A percentile compares a stretch with the other conserved stretches of the same genome.
These are phyloP conservation scores for Lichtheimia corymbifera DNA, from an alignment of 371 early-diverging fungal genomes.

Conservation along the genomic window DNA sequence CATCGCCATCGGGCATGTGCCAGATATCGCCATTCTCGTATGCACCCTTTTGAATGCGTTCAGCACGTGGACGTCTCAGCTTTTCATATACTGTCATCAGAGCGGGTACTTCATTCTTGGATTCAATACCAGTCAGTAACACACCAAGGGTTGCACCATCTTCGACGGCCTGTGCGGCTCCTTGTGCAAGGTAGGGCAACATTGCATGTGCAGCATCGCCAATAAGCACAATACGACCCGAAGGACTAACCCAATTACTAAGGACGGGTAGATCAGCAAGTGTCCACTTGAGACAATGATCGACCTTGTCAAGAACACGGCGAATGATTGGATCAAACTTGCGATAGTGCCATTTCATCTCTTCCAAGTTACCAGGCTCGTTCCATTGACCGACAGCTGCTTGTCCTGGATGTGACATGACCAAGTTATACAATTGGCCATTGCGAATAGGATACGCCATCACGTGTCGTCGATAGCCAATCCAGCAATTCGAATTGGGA, in stretches of 20 bases:
- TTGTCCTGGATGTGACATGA: slow-evolving; percentile 28
- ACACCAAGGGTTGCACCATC: slow-evolving; percentile 31
- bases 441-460: slow-evolving; percentile 32
- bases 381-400: slow-evolving; percentile 29
- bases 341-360: slow-evolving; percentile 26
- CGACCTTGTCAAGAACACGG: slow-evolving; percentile 21
- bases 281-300: slow-evolving; percentile 28
- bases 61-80: slow-evolving; percentile 26
- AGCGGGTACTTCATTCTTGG: slow-evolving; percentile 20
- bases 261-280: slow-evolving; percentile 30
- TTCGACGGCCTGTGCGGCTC: slow-evolving; percentile 31
- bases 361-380: slow-evolving; percentile 25
- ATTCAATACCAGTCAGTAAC: slow-evolving; percentile 21
- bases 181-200: slow-evolving; percentile 33
- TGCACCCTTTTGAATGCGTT: slow-evolving; percentile 29
- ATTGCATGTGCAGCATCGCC: slow-evolving; percentile 38
- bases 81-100: slow-evolving; percentile 23
- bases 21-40: slow-evolving; percentile 28
- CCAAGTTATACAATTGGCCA: slow-evolving; percentile 29
- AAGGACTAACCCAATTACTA: slow-evolving; percentile 27
- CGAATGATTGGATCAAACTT: slow-evolving; percentile 29
- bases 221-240: slow-evolving; percentile 19
- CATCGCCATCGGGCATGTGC: slow-evolving; percentile 33
- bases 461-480: slow-evolving; percentile 27
- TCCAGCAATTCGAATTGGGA: slow-evolving; percentile 34